Evolutionary conservation across 768 basidiomycete genomes (phyloP), one percentile per base, ranked within the genome.

Genomic region (Termitomyces heimii): DNA sequence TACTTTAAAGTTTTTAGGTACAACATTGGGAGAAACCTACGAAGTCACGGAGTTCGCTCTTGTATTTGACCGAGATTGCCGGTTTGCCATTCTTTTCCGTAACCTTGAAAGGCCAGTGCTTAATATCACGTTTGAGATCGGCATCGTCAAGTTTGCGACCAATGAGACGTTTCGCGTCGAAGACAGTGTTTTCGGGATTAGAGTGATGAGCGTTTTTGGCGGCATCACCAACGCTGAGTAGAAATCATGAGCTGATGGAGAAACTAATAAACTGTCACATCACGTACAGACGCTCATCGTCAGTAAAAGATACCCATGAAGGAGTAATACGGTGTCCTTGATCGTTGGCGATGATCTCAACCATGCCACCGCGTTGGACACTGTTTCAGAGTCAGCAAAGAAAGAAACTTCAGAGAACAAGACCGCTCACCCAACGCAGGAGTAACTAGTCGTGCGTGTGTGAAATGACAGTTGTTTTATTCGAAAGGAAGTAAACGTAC

Each of bases 121-220:
- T 94, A 62, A 87, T 78, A 70, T 95, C 92, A 34, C 85, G 85
- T 70, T 86, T 75, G 61, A 94, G 78, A 61, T 94, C 93, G 24
- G 75, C 74, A 67, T 96, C 93, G 55, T 89, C 84, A 67, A 86
- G 78, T 69, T 87, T 88, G 66, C 89, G 89, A 65, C 94, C 92
- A 67, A 95, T 94, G 62, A 96, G 83, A 73, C 94, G 92, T 69
- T 97, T 98, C 56, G 94, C 94, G 72, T 97, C 94, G 66, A 97
- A 98, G 56, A 97, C 89, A 10, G 94, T 97, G 76, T 98, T 98
- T 63, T 81, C 65, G 20, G 96, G 93, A 75, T 98, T 93, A 45
- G 89, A 80, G 72, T 92, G 86, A 76, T 85, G 93, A 31, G 94
- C 93, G 69, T 99, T 98, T 78, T 99, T 99, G 44, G 96, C 96